Evolutionary conservation across 2,329 filamentous ascomycete species (phyloP).

Genomic region (Tolypocladium ophioglossoides): DNA sequence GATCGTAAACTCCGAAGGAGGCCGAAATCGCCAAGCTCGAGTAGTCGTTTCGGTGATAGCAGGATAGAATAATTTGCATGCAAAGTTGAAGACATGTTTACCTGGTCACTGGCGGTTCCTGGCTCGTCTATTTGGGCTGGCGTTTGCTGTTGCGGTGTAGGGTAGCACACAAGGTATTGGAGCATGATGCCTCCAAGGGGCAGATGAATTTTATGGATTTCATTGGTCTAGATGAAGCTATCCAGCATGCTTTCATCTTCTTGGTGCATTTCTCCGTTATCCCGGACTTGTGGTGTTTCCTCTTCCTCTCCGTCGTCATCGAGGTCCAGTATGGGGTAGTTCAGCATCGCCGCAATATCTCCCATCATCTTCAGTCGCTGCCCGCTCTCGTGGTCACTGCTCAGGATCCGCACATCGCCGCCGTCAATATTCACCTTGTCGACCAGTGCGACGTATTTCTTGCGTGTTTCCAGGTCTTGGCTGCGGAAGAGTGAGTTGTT

Average conservation of each 20-base stretch:
- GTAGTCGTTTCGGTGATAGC: not conserved
- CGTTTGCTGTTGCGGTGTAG: not conserved
- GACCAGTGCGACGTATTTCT: slow-evolving; percentile 74
- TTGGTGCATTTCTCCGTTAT: slow-evolving; percentile 10
- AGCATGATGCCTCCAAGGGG: not conserved
- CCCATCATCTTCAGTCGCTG: slow-evolving; percentile 74
- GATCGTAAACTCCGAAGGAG: not conserved
- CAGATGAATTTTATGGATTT: not conserved
- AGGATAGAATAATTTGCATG: not conserved
- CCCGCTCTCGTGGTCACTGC: slow-evolving; percentile 89
- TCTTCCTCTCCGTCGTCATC: slow-evolving; percentile 55
- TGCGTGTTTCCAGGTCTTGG: slow-evolving; percentile 64
- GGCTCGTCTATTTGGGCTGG: not conserved
- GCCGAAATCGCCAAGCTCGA: not conserved
- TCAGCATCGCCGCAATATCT: slow-evolving; percentile 80
- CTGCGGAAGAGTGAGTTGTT: slow-evolving; percentile 83
- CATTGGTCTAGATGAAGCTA: slow-evolving; percentile 19
- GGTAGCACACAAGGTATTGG: not conserved
- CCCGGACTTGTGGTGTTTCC: slow-evolving; percentile 3
- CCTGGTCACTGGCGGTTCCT: not conserved
- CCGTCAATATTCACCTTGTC: slow-evolving; percentile 81
- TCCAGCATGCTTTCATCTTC: slow-evolving; percentile 19
- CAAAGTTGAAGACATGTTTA: too few species aligned
- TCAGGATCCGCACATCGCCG: slow-evolving; percentile 80
- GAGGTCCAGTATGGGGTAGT: slow-evolving; percentile 75